These are phyloP conservation scores for Pseudotsuga menziesii DNA, from an alignment of 75 land plant genomes.

Conservation along the genomic window DNA sequence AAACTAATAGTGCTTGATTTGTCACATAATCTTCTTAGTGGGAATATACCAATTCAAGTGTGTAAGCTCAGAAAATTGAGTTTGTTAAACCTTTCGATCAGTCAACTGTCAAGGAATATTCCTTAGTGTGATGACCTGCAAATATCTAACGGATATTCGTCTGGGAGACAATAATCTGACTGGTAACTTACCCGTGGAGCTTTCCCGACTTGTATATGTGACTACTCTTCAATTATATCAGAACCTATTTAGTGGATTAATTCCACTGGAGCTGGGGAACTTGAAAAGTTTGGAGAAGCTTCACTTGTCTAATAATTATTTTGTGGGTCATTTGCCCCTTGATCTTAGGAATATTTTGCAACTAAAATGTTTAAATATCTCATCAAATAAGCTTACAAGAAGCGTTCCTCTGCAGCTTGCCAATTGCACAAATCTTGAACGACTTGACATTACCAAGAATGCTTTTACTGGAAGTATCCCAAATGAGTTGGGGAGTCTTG, in stretches of 20 bases:
- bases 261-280: conserved; percentile 50
- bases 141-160: conserved; percentile 56
- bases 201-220: conserved; percentile 60
- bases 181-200: conserved; percentile 60
- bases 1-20: conserved; percentile 59
- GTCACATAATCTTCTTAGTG: conserved; percentile 56
- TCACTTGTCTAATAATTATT: conserved; percentile 41
- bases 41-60: conserved; percentile 51
- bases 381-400: conserved; percentile 54
- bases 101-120: conserved; percentile 51
- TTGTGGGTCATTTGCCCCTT: conserved; percentile 39
- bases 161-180: conserved; percentile 59
- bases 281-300: conserved; percentile 59
- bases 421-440: conserved; percentile 42
- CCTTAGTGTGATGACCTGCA: conserved; percentile 50
- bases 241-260: conserved; percentile 65
- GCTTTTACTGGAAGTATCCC: conserved; percentile 40
- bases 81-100: conserved; percentile 42
- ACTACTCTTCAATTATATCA: conserved; percentile 42
- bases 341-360: conserved; percentile 53
- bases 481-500: conserved; percentile 55
- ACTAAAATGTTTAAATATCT: conserved; percentile 54
- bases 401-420: conserved; percentile 50
- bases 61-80: conserved; percentile 43
- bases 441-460: conserved; percentile 61